Conservation (phyloP, 352 stramenopile species). For the Elongisporangium undulatum region DNA sequence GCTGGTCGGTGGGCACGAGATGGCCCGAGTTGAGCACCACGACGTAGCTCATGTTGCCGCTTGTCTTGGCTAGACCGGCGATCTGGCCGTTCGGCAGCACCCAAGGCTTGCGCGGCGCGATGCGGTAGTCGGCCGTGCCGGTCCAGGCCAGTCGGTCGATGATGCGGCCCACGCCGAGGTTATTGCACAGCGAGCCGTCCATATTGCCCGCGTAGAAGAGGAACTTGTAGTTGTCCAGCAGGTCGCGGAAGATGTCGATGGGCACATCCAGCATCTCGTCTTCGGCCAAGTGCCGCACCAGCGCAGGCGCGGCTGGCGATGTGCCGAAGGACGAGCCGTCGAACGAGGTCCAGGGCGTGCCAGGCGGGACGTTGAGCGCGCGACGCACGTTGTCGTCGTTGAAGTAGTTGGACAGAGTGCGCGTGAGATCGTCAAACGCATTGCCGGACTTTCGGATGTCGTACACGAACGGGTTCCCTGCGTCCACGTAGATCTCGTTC, state of each 20-base stretch:
- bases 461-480: conserved; percentile 83
- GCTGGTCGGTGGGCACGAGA: conserved; percentile 67
- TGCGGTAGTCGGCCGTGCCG: conserved; percentile 60
- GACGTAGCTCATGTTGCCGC: conserved; percentile 79
- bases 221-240: conserved; percentile 83
- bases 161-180: conserved; percentile 67
- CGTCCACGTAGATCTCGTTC: conserved; percentile 69
- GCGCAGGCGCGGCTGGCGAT: conserved; percentile 38
- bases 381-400: conserved; percentile 73
- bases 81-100: conserved; percentile 42
- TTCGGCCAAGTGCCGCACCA: conserved; percentile 64
- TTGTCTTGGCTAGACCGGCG: conserved; percentile 61
- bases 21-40: conserved; percentile 79
- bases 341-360: conserved; percentile 61
- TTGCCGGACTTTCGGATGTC: conserved; percentile 68
- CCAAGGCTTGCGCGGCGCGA: conserved; percentile 54
- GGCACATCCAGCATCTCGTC: conserved; percentile 80
- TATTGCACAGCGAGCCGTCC: conserved; percentile 80
- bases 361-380: conserved; percentile 79
- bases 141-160: conserved; percentile 77
- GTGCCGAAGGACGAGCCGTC: conserved; percentile 56
- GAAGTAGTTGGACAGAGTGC: conserved; percentile 70
- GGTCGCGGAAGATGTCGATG: conserved; percentile 67
- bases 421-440: conserved; percentile 48
- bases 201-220: conserved; percentile 85